Conservation (phyloP, 2,329 filamentous ascomycete genomes). For the Pseudogymnoascus sp. region DNA sequence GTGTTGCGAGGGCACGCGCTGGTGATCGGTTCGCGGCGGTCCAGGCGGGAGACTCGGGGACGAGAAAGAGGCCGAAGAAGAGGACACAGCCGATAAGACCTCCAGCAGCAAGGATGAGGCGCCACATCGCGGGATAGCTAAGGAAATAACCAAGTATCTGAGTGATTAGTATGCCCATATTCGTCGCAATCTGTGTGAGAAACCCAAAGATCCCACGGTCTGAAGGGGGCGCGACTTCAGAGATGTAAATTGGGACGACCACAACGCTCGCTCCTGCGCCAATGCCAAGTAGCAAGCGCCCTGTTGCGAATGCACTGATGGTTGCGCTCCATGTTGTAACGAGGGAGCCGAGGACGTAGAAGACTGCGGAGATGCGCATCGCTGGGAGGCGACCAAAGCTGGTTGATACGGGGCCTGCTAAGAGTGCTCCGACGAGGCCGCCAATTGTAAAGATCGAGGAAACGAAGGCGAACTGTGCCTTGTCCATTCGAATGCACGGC, state of each 20-base stretch:
- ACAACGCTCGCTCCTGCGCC: constrained; percentile 86
- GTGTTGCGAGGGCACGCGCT: constrained; percentile 52
- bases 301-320: constrained; percentile 60
- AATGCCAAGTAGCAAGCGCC: constrained; percentile 71
- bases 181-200: constrained; percentile 90
- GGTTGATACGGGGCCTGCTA: constrained; percentile 70
- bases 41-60: constrained; percentile 85
- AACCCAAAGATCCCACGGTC: constrained; percentile 71
- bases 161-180: constrained; percentile 76
- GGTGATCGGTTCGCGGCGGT: constrained; percentile 58
- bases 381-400: constrained; percentile 64
- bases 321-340: constrained; percentile 65
- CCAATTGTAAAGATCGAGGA: constrained; percentile 89
- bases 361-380: constrained; percentile 68
- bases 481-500: constrained; percentile 80
- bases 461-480: constrained; percentile 73
- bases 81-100: constrained; percentile 61
- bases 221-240: constrained; percentile 71
- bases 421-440: constrained; percentile 74
- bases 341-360: constrained; percentile 68
- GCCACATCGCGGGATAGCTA: constrained; percentile 72
- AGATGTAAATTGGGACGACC: constrained; percentile 89
- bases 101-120: constrained; percentile 70
- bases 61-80: constrained; percentile 59
- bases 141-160: constrained; percentile 83